Evolutionary conservation across 768 basidiomycete genomes (phyloP).

Genomic region (Termitomyces sp.): DNA sequence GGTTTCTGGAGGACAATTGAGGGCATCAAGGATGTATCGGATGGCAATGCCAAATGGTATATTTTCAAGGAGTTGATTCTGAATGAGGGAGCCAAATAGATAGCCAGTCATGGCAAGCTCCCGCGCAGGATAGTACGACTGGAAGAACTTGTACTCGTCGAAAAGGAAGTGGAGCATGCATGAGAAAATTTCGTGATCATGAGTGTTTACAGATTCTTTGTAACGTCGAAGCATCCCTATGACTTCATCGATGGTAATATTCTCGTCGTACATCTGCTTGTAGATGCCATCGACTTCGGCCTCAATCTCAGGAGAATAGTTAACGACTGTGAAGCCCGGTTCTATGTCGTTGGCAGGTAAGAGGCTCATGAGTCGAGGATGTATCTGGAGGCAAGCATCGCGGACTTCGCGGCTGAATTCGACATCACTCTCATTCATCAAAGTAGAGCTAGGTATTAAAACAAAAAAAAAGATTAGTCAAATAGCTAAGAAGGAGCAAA

Average conservation of each 20-base stretch:
- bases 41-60: slow-evolving; percentile 95
- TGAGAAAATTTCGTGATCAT: slow-evolving; percentile 96
- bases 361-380: slow-evolving; percentile 94
- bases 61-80: slow-evolving; percentile 87
- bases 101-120: slow-evolving; percentile 95
- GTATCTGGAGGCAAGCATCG: slow-evolving; percentile 88
- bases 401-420: slow-evolving; percentile 88
- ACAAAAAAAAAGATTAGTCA: slow-evolving; percentile 4
- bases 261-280: slow-evolving; percentile 97
- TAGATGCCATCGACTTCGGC: slow-evolving; percentile 92
- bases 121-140: slow-evolving; percentile 89
- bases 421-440: slow-evolving; percentile 74
- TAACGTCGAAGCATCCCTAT: slow-evolving; percentile 81
- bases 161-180: slow-evolving; percentile 99
- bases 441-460: slow-evolving; percentile 47
- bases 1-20: slow-evolving; percentile 85
- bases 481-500: background rate
- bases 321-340: slow-evolving; percentile 86
- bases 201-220: slow-evolving; percentile 75
- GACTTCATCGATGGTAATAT: slow-evolving; percentile 92
- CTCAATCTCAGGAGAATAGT: slow-evolving; percentile 85
- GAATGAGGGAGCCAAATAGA: slow-evolving; percentile 94
- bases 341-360: slow-evolving; percentile 82
- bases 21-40: slow-evolving; percentile 92
- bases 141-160: slow-evolving; percentile 99